These are phyloP conservation scores for Musa troglodytarum DNA, from an alignment of 176 grass and related monocot species.

Conservation along the genomic window DNA sequence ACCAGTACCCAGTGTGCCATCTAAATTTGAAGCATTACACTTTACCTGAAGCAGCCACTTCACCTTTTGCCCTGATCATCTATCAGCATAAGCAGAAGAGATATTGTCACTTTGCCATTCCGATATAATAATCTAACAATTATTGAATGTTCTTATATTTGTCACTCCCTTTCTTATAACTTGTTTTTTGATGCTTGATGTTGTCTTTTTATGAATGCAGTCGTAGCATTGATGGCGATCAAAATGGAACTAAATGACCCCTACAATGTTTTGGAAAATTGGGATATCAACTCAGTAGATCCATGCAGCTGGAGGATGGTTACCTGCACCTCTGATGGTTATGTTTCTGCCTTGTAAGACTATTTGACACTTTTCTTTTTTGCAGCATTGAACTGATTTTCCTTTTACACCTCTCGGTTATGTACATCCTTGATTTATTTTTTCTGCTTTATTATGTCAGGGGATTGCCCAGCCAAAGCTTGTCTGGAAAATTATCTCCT, in stretches of 20 bases:
- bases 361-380: neutral
- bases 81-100: neutral
- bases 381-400: conserved; percentile 1
- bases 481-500: conserved; percentile 54
- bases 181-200: neutral
- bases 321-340: conserved; percentile 41
- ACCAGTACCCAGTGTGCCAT: too few species aligned
- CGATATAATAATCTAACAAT: neutral
- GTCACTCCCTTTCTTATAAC: neutral
- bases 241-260: conserved; percentile 48
- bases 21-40: neutral
- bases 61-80: neutral
- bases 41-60: neutral
- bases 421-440: conserved; percentile 1
- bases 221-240: conserved; percentile 46
- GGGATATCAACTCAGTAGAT: conserved; percentile 45
- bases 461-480: conserved; percentile 34
- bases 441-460: conserved; percentile 29
- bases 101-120: neutral
- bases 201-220: conserved; percentile 25
- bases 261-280: conserved; percentile 44
- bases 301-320: conserved; percentile 73
- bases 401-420: neutral
- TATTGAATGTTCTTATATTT: neutral
- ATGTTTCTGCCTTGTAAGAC: conserved; percentile 37